Percentiles rank a stretch among this genome's conserved stretches.
These are phyloP conservation scores for Aspergillus sp. DNA, from an alignment of 2,329 filamentous ascomycete genomes.

Conservation along the genomic window DNA sequence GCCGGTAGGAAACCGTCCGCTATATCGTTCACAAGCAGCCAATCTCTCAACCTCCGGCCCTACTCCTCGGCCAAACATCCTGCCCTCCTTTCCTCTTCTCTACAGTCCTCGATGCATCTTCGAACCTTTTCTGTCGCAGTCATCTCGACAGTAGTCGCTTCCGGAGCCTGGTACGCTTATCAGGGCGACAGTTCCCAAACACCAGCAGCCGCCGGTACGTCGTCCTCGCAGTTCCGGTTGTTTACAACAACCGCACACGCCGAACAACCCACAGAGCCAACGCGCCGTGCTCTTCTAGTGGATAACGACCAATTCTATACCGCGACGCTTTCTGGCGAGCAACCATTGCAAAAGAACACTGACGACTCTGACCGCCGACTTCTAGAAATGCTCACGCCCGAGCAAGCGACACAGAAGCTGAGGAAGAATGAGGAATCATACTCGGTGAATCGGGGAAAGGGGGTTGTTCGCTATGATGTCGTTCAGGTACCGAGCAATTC, in stretches of 20 bases:
- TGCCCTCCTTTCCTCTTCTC: slow-evolving; percentile 32
- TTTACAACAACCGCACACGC: slow-evolving; percentile 31
- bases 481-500: slow-evolving; percentile 95
- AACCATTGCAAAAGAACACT: slow-evolving; percentile 82
- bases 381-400: slow-evolving; percentile 92
- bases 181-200: slow-evolving; percentile 35
- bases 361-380: slow-evolving; percentile 82
- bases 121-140: slow-evolving; percentile 50
- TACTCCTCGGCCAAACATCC: slow-evolving; percentile 36
- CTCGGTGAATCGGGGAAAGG: slow-evolving; percentile 81
- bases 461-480: slow-evolving; percentile 90
- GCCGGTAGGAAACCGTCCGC: slow-evolving; percentile 35
- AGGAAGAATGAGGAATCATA: slow-evolving; percentile 90
- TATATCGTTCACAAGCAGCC: slow-evolving; percentile 38
- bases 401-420: slow-evolving; percentile 88
- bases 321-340: slow-evolving; percentile 79
- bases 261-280: slow-evolving; percentile 53
- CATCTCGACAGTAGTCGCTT: slow-evolving; percentile 48
- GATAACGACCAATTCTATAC: slow-evolving; percentile 89
- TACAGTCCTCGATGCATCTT: slow-evolving; percentile 50
- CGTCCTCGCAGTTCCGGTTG: slow-evolving; percentile 23
- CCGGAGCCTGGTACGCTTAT: slow-evolving; percentile 51
- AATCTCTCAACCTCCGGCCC: slow-evolving; percentile 37
- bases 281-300: slow-evolving; percentile 72
- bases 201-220: slow-evolving; percentile 23